These are phyloP conservation scores for Fusarium pseudoanthophilum DNA, from an alignment of 2,329 filamentous ascomycete species.

Conservation along the genomic window DNA sequence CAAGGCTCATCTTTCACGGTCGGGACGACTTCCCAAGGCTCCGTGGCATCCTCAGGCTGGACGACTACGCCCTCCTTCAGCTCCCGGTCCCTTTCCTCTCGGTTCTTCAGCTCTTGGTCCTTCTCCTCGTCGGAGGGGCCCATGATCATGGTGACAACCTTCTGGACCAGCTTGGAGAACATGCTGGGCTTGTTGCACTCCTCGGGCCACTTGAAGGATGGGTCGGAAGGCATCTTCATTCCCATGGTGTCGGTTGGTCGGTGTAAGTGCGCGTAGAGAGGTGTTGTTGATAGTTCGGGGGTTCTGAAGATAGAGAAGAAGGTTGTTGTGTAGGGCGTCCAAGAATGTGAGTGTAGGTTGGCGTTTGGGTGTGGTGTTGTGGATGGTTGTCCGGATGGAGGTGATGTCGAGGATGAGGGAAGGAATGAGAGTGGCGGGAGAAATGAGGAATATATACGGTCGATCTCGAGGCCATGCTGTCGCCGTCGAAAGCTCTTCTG, in stretches of 20 bases:
- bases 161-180: neutral
- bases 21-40: neutral
- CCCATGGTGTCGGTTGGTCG: neutral
- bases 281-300: neutral
- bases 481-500: neutral
- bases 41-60: neutral
- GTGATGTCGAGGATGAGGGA: neutral
- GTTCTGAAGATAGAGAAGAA: neutral
- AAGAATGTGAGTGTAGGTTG: too few species aligned
- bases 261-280: too few species aligned
- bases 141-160: neutral
- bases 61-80: neutral
- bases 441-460: neutral
- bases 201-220: neutral
- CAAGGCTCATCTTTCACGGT: rapidly evolving
- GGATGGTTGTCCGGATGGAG: rapidly evolving
- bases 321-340: neutral
- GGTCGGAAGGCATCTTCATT: neutral
- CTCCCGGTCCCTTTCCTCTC: neutral
- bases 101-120: neutral
- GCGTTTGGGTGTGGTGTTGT: too few species aligned
- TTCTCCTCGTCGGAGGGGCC: neutral
- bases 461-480: neutral
- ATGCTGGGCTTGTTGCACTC: neutral
- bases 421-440: neutral